A percentile compares a stretch with the other conserved stretches of the same genome.
These are phyloP conservation scores for Boechera divaricarpa DNA, from an alignment of 345 rosid genomes.

Conservation along the genomic window DNA sequence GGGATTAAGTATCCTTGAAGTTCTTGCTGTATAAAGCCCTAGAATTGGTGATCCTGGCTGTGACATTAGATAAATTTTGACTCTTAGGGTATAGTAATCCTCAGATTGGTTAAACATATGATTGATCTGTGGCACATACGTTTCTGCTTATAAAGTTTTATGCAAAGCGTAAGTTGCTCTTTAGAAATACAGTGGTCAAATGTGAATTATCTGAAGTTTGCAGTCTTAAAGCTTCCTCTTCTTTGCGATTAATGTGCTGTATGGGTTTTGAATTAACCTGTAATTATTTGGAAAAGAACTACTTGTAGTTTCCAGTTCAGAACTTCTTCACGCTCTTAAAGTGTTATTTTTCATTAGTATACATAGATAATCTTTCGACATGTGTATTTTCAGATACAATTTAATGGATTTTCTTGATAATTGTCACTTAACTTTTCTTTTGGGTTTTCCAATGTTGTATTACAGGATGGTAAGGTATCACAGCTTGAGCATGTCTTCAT, in stretches of 20 bases:
- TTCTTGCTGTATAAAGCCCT: background rate
- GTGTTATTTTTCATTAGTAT: background rate
- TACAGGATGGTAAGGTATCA: constrained; percentile 94
- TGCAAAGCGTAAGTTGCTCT: background rate
- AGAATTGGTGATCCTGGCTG: background rate
- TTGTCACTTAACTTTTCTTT: constrained; percentile 6
- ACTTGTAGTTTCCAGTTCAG: background rate
- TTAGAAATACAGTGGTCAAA: background rate
- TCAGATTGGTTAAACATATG: background rate
- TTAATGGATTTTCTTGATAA: background rate
- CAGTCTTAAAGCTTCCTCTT: background rate
- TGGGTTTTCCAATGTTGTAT: constrained; percentile 18
- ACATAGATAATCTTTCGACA: background rate
- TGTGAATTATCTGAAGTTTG: background rate
- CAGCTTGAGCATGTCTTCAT: constrained; percentile 98
- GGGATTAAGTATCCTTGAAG: background rate
- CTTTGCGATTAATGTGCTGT: background rate
- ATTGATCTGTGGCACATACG: background rate
- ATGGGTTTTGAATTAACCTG: background rate
- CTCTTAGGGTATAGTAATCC: background rate
- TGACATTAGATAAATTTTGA: background rate
- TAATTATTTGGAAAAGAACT: background rate
- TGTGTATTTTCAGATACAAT: background rate
- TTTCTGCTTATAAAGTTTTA: constrained; percentile 14
- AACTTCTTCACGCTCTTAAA: background rate